A percentile compares a stretch with the other conserved stretches of the same genome.
Conservation (phyloP, 768 basidiomycete genomes). For the Hericium erinaceus region DNA sequence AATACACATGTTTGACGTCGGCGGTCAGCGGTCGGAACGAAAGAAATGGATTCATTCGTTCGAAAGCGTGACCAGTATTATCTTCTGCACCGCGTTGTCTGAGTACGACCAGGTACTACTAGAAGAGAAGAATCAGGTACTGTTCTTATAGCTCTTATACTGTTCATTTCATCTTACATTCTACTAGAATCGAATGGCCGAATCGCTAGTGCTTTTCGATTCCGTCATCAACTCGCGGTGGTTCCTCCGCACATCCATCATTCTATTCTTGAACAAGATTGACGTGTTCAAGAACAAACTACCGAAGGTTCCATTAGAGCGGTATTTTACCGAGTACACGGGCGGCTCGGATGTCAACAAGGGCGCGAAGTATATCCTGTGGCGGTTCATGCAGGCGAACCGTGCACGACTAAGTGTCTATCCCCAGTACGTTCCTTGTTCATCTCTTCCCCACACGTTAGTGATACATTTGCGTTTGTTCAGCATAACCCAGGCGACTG, state of each 20-base stretch:
- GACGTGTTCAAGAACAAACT: conserved; percentile 72
- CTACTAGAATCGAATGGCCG: conserved; percentile 62
- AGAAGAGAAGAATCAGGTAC: conserved; percentile 57
- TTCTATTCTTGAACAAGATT: conserved; percentile 64
- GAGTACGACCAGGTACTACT: conserved; percentile 70
- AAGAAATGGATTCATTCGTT: conserved; percentile 62
- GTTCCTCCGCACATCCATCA: conserved; percentile 60
- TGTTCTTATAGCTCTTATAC: conserved; percentile 11
- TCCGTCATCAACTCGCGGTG: conserved; percentile 73
- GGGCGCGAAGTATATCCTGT: conserved; percentile 89
- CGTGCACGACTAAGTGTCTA: conserved; percentile 78
- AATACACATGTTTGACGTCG: conserved; percentile 72
- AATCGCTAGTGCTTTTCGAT: conserved; percentile 68
- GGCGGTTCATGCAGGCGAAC: conserved; percentile 92
- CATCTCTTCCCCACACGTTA: neutral
- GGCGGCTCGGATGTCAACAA: conserved; percentile 88
- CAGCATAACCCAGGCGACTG: conserved; percentile 82
- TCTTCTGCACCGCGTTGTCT: conserved; percentile 66
- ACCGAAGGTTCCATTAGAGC: conserved; percentile 64
- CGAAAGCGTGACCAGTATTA: conserved; percentile 72
- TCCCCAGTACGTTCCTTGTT: conserved; percentile 55
- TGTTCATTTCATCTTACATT: neutral
- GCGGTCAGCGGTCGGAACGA: conserved; percentile 52
- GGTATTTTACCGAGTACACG: conserved; percentile 82
- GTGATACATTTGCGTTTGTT: neutral